These are phyloP conservation scores for Themeda triandra DNA, from an alignment of 176 grass and related monocot genomes.

Conservation along the genomic window DNA sequence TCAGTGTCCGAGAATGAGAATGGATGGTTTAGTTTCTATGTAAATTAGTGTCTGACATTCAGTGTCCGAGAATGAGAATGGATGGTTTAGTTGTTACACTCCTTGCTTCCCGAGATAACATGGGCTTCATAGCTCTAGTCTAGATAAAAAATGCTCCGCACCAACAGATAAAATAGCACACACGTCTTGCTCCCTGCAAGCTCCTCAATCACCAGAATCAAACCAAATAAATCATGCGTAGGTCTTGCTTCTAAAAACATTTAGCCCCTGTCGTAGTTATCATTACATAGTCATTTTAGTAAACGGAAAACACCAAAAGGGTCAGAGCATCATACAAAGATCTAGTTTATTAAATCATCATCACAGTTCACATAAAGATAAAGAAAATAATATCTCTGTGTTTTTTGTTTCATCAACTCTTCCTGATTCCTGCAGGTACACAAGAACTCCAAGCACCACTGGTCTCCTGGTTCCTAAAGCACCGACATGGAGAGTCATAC, in stretches of 20 bases:
- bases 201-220: constrained; percentile 7
- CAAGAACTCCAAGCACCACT: background rate
- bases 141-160: background rate
- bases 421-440: background rate
- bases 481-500: constrained; percentile 13
- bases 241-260: background rate
- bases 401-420: constrained; percentile 1
- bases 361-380: constrained; percentile 23
- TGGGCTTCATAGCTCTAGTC: background rate
- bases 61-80: background rate
- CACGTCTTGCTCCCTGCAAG: background rate
- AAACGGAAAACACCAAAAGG: background rate
- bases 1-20: background rate
- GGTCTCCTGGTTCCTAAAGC: constrained; percentile 15
- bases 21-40: background rate
- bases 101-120: background rate
- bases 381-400: background rate
- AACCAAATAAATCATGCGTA: background rate
- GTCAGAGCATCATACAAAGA: background rate
- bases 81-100: background rate
- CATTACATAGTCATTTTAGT: constrained; percentile 8
- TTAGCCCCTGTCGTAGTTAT: background rate
- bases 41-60: constrained; percentile 19
- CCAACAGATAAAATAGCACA: background rate
- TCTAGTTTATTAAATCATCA: constrained; percentile 10